phyloP scores from a whole-genome alignment of 2,329 filamentous ascomycete genomes.

The Taxawa tesnikishii region DNA sequence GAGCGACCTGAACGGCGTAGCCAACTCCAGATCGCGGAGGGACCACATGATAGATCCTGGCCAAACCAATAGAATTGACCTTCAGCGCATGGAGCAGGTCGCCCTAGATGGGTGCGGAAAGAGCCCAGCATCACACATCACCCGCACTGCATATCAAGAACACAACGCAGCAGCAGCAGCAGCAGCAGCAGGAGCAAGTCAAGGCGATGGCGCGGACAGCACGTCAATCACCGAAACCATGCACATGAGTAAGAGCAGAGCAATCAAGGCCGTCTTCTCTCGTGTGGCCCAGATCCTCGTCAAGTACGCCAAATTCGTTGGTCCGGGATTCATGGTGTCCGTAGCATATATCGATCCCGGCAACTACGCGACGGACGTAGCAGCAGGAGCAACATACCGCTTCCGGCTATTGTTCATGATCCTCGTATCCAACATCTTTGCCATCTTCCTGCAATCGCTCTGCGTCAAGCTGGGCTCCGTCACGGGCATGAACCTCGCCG shows the following conservation, averaged over 20 bases:
- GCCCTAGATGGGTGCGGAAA: slow-evolving; percentile 3
- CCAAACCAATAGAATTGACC: slow-evolving; percentile 14
- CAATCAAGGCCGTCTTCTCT: slow-evolving; percentile 1
- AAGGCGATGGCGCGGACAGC: slow-evolving; percentile 9
- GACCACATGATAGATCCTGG: slow-evolving; percentile 25
- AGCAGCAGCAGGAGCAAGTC: slow-evolving; percentile 1
- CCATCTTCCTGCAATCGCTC: slow-evolving; percentile 57
- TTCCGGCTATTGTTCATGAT: slow-evolving; percentile 58
- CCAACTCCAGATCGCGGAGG: slow-evolving; percentile 42
- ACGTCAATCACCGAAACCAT: slow-evolving; percentile 2
- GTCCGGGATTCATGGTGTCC: slow-evolving; percentile 52
- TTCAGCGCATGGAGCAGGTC: slow-evolving; percentile 8
- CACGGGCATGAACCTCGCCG: slow-evolving; percentile 36
- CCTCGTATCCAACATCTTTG: slow-evolving; percentile 56
- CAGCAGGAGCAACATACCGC: slow-evolving; percentile 53
- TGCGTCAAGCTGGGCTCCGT: slow-evolving; percentile 46
- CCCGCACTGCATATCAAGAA: slow-evolving; percentile 1
- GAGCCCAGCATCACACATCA: slow-evolving; percentile 2
- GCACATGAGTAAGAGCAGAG: neutral
- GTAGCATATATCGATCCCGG: slow-evolving; percentile 39
- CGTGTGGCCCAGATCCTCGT: slow-evolving; percentile 14
- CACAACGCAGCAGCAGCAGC: neutral
- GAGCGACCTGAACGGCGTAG: slow-evolving; percentile 49
- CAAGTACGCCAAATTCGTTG: slow-evolving; percentile 47
- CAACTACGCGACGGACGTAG: slow-evolving; percentile 60